A percentile compares a stretch with the other conserved stretches of the same genome.
These are phyloP conservation scores for Aureobasidium namibiae DNA, from an alignment of 2,329 filamentous ascomycete genomes.

Conservation along the genomic window DNA sequence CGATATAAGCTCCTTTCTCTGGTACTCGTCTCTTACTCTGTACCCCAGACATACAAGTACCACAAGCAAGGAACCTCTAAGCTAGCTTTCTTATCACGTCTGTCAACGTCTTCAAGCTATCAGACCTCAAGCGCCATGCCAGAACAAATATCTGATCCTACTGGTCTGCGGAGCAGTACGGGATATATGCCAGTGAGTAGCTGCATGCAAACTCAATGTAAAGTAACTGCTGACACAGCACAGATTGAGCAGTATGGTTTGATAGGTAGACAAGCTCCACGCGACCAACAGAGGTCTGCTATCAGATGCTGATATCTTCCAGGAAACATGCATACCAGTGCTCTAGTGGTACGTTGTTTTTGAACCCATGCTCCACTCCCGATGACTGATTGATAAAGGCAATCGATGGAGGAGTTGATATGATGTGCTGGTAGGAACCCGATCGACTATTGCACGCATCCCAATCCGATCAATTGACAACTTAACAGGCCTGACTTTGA, in stretches of 20 bases:
- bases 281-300: neutral
- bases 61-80: neutral
- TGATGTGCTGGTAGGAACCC: constrained; percentile 55
- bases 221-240: neutral
- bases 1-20: neutral
- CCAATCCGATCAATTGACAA: neutral
- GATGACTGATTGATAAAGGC: constrained; percentile 28
- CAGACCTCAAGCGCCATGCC: neutral
- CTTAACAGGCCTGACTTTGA: constrained; percentile 59
- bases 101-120: neutral
- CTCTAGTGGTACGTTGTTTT: constrained; percentile 41
- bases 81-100: neutral
- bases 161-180: constrained; percentile 1
- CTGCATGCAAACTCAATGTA: neutral
- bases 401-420: constrained; percentile 66
- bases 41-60: constrained; percentile 3
- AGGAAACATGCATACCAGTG: constrained; percentile 66
- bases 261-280: constrained; percentile 44
- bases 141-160: constrained; percentile 8
- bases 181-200: constrained; percentile 13
- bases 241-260: constrained; percentile 68
- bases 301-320: neutral
- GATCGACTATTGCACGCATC: neutral
- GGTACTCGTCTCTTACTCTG: neutral
- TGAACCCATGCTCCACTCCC: neutral